Evolutionary conservation across 805 yeast species (phyloP).

Genomic region (Ogataea haglerorum): DNA sequence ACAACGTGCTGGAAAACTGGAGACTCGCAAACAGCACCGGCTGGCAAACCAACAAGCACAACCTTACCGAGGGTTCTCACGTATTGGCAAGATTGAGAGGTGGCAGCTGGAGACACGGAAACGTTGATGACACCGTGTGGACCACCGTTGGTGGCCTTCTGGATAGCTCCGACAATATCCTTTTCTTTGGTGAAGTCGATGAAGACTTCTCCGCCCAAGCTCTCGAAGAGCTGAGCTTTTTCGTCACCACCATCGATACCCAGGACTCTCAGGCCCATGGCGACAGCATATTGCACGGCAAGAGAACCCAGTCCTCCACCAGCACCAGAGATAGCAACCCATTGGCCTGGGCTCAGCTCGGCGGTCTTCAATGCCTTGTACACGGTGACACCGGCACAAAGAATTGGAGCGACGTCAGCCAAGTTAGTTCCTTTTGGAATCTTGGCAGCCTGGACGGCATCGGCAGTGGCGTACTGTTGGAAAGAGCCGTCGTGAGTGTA

Average conservation of each 20-base stretch:
- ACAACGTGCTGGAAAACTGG: slow-evolving; percentile 73
- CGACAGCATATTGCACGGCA: slow-evolving; percentile 74
- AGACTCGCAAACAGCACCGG: slow-evolving; percentile 69
- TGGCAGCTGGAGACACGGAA: slow-evolving; percentile 53
- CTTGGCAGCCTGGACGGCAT: slow-evolving; percentile 81
- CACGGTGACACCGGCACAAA: slow-evolving; percentile 90
- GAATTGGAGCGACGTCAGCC: slow-evolving; percentile 73
- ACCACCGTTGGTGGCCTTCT: slow-evolving; percentile 47
- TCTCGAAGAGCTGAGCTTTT: slow-evolving; percentile 50
- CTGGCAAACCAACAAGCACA: slow-evolving; percentile 71
- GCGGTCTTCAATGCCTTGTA: slow-evolving; percentile 88
- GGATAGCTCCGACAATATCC: slow-evolving; percentile 41
- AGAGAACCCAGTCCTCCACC: slow-evolving; percentile 80
- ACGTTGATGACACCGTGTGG: slow-evolving; percentile 70
- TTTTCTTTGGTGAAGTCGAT: slow-evolving; percentile 49
- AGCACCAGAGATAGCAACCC: slow-evolving; percentile 78
- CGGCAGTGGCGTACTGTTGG: slow-evolving; percentile 88
- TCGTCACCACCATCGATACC: slow-evolving; percentile 77
- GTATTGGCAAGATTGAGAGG: slow-evolving; percentile 54
- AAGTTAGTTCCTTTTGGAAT: slow-evolving; percentile 73
- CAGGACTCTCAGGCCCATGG: slow-evolving; percentile 69
- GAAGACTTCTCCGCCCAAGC: slow-evolving; percentile 61
- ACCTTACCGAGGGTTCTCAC: slow-evolving; percentile 61
- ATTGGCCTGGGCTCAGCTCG: slow-evolving; percentile 69
- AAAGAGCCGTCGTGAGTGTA: slow-evolving; percentile 89